Conservation (phyloP, 495 filamentous ascomycete species). For the Tuber borchii region DNA sequence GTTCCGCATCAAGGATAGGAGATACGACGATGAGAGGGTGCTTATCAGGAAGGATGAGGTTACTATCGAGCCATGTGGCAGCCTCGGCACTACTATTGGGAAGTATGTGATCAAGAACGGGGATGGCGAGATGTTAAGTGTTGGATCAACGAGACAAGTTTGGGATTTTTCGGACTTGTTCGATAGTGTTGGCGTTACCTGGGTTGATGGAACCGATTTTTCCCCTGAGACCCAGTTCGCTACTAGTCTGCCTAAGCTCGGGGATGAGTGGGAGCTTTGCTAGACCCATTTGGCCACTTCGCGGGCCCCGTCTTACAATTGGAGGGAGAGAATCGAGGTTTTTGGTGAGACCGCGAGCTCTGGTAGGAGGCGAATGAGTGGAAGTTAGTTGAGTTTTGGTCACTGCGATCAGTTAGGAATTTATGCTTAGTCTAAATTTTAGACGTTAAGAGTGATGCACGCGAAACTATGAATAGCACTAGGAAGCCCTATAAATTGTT, state of each 20-base stretch:
- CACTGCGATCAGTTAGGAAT: not conserved
- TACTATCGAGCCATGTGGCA: not conserved
- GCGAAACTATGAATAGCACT: not conserved
- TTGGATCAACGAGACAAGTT: not conserved
- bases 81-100: not conserved
- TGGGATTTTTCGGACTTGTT: not conserved
- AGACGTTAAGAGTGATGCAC: not conserved
- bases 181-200: slow-evolving; percentile 7
- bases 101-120: not conserved
- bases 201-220: not conserved
- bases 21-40: not conserved
- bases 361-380: not conserved
- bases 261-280: slow-evolving; percentile 14
- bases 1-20: slow-evolving; percentile 9
- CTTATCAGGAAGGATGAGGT: slow-evolving; percentile 8
- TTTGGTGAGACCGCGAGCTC: not conserved
- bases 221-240: not conserved
- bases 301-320: not conserved
- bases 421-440: not conserved
- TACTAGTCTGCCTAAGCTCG: not conserved
- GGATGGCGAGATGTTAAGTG: not conserved
- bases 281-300: not conserved
- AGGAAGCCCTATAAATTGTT: not conserved
- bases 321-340: not conserved
- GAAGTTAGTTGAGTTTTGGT: not conserved